phyloP scores from a whole-genome alignment of 805 yeast species.

The Candida incommunis region DNA sequence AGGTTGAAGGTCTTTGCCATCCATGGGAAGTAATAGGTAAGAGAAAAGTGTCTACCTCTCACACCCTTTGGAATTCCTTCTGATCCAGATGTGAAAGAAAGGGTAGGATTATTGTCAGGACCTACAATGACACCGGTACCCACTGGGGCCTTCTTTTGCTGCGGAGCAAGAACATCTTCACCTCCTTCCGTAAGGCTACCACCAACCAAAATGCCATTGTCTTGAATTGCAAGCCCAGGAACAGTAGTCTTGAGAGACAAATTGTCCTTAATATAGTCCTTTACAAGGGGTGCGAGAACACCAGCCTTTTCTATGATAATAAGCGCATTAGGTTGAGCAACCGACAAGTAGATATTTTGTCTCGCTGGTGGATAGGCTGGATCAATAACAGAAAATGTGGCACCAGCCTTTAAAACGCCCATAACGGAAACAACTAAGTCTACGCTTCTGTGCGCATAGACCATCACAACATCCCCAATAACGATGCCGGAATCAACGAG shows the following conservation, averaged over 20 bases:
- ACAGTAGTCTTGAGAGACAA: slow-evolving; percentile 58
- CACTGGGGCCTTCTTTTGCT: slow-evolving; percentile 31
- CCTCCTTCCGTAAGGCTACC: slow-evolving; percentile 16
- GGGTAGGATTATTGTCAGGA: slow-evolving; percentile 94
- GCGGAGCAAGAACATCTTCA: slow-evolving; percentile 37
- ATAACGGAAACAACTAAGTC: slow-evolving; percentile 92
- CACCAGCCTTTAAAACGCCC: slow-evolving; percentile 98
- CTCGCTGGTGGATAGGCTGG: slow-evolving; percentile 99
- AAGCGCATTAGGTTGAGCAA: slow-evolving; percentile 85
- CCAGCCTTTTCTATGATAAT: slow-evolving; percentile 91
- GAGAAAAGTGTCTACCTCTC: slow-evolving; percentile 89
- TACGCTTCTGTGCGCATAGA: slow-evolving; percentile 94
- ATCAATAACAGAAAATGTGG: slow-evolving; percentile 94
- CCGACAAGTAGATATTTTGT: slow-evolving; percentile 83
- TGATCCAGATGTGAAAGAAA: slow-evolving; percentile 93
- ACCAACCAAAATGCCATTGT: slow-evolving; percentile 59
- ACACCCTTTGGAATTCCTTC: slow-evolving; percentile 99
- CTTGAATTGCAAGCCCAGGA: slow-evolving; percentile 63
- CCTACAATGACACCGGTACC: slow-evolving; percentile 89
- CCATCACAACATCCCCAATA: slow-evolving; percentile 93
- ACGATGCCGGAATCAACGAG: slow-evolving; percentile 66
- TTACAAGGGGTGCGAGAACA: slow-evolving; percentile 58
- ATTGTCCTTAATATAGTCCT: slow-evolving; percentile 59
- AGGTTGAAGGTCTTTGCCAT: slow-evolving; percentile 80
- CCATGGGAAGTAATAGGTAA: slow-evolving; percentile 98